Conservation (phyloP, 192 early-diverging fungal genomes). For the Thamnidium elegans region DNA sequence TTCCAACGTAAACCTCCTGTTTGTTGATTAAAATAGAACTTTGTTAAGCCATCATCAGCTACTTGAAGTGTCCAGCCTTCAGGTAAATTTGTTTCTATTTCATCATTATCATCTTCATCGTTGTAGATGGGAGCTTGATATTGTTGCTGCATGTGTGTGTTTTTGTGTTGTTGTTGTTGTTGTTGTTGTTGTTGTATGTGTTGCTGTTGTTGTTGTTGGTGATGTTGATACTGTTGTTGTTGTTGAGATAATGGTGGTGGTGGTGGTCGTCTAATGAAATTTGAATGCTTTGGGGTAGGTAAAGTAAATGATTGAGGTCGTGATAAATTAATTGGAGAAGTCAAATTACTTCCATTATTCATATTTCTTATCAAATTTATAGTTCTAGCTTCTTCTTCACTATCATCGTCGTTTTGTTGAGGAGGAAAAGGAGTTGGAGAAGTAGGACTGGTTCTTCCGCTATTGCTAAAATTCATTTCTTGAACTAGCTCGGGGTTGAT, state of each 20-base stretch:
- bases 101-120: neutral
- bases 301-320: too few species aligned
- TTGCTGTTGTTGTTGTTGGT: conserved; percentile 2
- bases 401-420: neutral
- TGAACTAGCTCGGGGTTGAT: conserved; percentile 7
- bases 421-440: neutral
- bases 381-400: too few species aligned
- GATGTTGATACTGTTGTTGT: too few species aligned
- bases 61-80: conserved; percentile 24
- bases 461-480: neutral
- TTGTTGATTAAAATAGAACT: conserved; percentile 36
- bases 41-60: conserved; percentile 35
- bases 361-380: too few species aligned
- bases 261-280: neutral
- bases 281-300: too few species aligned
- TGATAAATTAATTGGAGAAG: too few species aligned
- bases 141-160: neutral
- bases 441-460: too few species aligned
- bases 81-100: neutral
- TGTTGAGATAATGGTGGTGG: neutral
- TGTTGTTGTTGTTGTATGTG: conserved; percentile 14
- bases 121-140: neutral
- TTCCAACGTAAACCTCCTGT: conserved; percentile 40
- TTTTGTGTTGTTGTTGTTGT: neutral
- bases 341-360: too few species aligned